These are phyloP conservation scores for Pseudoturritis turrita DNA, from an alignment of 345 rosid species.

Conservation along the genomic window DNA sequence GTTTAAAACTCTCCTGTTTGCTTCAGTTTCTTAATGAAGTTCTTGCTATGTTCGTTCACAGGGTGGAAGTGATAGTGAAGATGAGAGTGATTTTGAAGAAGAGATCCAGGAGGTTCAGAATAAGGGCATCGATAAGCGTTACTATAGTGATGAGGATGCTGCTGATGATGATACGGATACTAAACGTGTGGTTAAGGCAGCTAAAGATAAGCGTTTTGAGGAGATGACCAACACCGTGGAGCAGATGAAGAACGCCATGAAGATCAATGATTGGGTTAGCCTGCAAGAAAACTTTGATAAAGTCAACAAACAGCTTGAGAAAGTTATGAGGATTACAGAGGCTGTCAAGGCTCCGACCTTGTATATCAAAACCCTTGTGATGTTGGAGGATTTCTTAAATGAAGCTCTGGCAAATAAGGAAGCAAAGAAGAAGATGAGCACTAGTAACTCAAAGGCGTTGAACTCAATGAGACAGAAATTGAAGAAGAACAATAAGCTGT, in stretches of 20 bases:
- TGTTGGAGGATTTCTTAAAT: constrained; percentile 84
- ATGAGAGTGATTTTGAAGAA: constrained; percentile 51
- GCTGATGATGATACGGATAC: constrained; percentile 39
- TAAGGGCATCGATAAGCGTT: constrained; percentile 31
- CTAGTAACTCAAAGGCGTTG: constrained; percentile 92
- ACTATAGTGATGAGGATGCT: constrained; percentile 66
- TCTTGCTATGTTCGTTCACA: neutral
- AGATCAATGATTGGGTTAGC: constrained; percentile 95
- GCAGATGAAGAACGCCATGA: constrained; percentile 90
- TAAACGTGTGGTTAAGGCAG: constrained; percentile 73
- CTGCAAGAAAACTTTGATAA: constrained; percentile 86
- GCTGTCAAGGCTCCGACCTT: constrained; percentile 60
- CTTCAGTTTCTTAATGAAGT: neutral
- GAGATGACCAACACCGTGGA: constrained; percentile 75
- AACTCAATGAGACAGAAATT: constrained; percentile 92
- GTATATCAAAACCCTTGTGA: constrained; percentile 76
- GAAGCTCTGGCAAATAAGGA: constrained; percentile 89
- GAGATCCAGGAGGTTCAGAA: constrained; percentile 36
- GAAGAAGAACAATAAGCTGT: constrained; percentile 81
- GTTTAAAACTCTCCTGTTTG: neutral
- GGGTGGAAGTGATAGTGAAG: constrained; percentile 77
- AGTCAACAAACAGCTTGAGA: constrained; percentile 91
- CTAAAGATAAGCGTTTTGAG: constrained; percentile 87
- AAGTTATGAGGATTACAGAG: constrained; percentile 79
- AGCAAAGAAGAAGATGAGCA: constrained; percentile 94